Evolutionary conservation across 2,329 filamentous ascomycete genomes (phyloP).

Genomic region (Diaporthe sp.): DNA sequence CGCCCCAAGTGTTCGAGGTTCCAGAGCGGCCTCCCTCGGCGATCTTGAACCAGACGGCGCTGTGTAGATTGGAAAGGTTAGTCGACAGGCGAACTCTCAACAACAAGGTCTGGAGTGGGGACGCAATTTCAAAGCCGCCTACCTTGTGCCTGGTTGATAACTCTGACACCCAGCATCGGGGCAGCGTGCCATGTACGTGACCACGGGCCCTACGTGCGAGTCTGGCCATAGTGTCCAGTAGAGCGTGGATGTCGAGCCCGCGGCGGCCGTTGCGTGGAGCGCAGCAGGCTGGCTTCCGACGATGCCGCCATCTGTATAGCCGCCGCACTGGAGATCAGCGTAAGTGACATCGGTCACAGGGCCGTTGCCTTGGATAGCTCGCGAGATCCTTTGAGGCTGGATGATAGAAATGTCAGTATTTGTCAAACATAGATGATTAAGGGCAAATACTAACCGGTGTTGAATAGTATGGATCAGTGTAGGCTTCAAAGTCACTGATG

Average conservation of each 20-base stretch:
- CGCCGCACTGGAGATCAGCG: conserved; percentile 69
- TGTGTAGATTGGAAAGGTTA: conserved; percentile 41
- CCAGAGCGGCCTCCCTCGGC: conserved; percentile 64
- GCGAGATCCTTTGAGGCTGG: conserved; percentile 65
- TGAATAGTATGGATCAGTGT: conserved; percentile 27
- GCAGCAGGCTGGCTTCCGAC: conserved; percentile 64
- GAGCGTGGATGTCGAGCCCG: conserved; percentile 66
- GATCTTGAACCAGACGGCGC: conserved; percentile 69
- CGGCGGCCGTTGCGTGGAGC: conserved; percentile 65
- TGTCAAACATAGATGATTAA: neutral
- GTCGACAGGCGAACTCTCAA: neutral
- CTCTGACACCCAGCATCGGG: conserved; percentile 64
- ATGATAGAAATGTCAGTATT: neutral
- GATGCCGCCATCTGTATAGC: conserved; percentile 62
- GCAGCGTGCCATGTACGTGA: conserved; percentile 73
- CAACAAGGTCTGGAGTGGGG: too few relatives aligned
- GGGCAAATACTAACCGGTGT: conserved; percentile 7
- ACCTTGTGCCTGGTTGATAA: conserved; percentile 61
- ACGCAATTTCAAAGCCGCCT: conserved; percentile 35
- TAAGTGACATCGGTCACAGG: conserved; percentile 66
- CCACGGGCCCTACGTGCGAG: conserved; percentile 65
- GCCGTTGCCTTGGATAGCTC: conserved; percentile 70
- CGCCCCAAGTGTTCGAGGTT: conserved; percentile 63
- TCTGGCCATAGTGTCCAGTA: conserved; percentile 68
- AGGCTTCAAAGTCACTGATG: neutral